Conservation (phyloP, 2,329 filamentous ascomycete genomes). For the Sclerotinia minor region DNA sequence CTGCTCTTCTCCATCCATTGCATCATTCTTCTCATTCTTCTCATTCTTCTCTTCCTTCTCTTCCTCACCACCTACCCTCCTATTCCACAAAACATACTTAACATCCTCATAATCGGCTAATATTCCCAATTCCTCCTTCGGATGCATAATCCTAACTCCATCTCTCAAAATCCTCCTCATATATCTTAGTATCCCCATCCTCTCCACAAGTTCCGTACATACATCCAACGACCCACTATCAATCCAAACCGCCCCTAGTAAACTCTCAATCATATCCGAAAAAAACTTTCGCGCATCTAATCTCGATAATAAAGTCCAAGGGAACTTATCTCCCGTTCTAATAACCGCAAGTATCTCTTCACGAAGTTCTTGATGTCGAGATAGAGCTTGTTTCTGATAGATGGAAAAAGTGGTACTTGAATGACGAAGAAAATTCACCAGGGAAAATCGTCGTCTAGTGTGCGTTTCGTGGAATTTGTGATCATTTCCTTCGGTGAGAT, state of each 20-base stretch:
- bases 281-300: slow-evolving; percentile 73
- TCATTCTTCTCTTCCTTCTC: slow-evolving; percentile 21
- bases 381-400: slow-evolving; percentile 43
- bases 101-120: slow-evolving; percentile 56
- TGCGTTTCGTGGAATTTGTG: slow-evolving; percentile 19
- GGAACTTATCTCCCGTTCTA: slow-evolving; percentile 56
- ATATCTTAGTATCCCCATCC: slow-evolving; percentile 64
- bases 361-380: slow-evolving; percentile 45
- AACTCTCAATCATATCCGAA: slow-evolving; percentile 78
- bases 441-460: slow-evolving; percentile 30
- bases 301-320: slow-evolving; percentile 71
- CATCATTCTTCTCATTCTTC: background rate
- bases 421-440: slow-evolving; percentile 73
- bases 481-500: background rate
- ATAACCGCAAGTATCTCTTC: slow-evolving; percentile 53
- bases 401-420: slow-evolving; percentile 49
- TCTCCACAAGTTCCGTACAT: slow-evolving; percentile 61
- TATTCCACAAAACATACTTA: slow-evolving; percentile 50
- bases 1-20: no score
- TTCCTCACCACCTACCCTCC: slow-evolving; percentile 2
- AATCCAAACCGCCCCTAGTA: slow-evolving; percentile 81
- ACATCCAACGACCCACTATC: slow-evolving; percentile 65
- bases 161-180: slow-evolving; percentile 49
- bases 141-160: slow-evolving; percentile 58
- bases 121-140: slow-evolving; percentile 68